These are phyloP conservation scores for Dipteronia dyeriana DNA, from an alignment of 345 rosid species.

Conservation along the genomic window DNA sequence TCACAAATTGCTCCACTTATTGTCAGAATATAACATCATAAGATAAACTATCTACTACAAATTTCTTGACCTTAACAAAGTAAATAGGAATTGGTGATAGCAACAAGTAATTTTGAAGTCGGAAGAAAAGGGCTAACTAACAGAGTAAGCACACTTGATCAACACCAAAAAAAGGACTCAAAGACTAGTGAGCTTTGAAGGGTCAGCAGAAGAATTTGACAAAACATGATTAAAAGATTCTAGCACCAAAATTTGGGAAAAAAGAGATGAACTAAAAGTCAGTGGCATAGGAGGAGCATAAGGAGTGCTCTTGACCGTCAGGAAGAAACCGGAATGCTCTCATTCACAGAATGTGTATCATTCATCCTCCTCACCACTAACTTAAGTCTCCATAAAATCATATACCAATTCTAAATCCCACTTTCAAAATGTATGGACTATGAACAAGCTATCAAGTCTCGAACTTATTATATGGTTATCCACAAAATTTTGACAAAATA, in stretches of 20 bases:
- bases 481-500: not conserved
- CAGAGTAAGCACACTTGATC: not conserved
- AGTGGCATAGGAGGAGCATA: not conserved
- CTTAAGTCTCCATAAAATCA: not conserved
- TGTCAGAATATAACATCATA: constrained; percentile 4
- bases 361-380: not conserved
- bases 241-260: not conserved
- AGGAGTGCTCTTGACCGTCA: not conserved
- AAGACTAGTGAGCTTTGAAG: not conserved
- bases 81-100: not conserved
- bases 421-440: not conserved
- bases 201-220: not conserved
- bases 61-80: not conserved
- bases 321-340: not conserved
- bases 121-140: not conserved
- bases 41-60: not conserved
- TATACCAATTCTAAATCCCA: not conserved
- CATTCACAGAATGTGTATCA: not conserved
- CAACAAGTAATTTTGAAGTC: not conserved
- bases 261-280: not conserved
- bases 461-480: not conserved
- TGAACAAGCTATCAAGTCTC: not conserved
- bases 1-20: constrained; percentile 8
- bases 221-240: not conserved
- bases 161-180: not conserved